Base-by-base conservation (phyloP, 1,284 basidiomycete species). In the Trichosporon ovoides region DNA sequence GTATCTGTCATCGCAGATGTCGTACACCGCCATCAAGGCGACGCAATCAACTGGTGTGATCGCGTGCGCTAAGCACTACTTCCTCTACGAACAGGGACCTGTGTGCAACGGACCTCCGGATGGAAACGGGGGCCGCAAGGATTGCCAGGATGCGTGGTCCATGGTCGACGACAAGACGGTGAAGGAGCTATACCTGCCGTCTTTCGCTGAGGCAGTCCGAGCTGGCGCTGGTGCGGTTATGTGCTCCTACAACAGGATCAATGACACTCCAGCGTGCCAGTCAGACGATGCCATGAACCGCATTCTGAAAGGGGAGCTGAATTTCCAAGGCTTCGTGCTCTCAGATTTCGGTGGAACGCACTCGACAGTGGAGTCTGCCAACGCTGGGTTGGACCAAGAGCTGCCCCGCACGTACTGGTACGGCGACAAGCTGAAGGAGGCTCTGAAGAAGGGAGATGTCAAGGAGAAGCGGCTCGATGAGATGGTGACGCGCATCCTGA, bases 241-340 rank as follows among this genome's bases (percentile, higher is more conserved):
- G 80, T 57, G 56, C 67, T 72, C 71, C 77, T 87, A 84, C 20
- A 83, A 87, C 55, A 73, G 83, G 36, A 78, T 91, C 68, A 92
- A 93, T 72, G 84, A 83, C 34, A 88, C 87, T 0, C 87, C 85
- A 59, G 85, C 88, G 1, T 91, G 89, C 73, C 84, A 89, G 72
- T 90, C 89, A 69, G 81, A 85, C 68, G 82, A 85, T 65, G 81
- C 85, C 37, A 75, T 91, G 71, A 92, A 91, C 77, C 82, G 84
- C 56, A 80, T 91, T 37, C 79, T 93, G 60, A 93, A 93, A 78
- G 78, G 80, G 28, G 88, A 92, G 76, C 83, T 82, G 22, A 70
- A 74, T 48, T 82, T 82, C 71, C 77, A 80, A 52, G 81, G 81
- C 33, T 79, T 75, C 46, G 43, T 37, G 10, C 46, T 69, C 65